A percentile compares a stretch with the other conserved stretches of the same genome.
These are phyloP conservation scores for Gloeopeniophorella convolvens DNA, from an alignment of 768 basidiomycete species.

Conservation along the genomic window DNA sequence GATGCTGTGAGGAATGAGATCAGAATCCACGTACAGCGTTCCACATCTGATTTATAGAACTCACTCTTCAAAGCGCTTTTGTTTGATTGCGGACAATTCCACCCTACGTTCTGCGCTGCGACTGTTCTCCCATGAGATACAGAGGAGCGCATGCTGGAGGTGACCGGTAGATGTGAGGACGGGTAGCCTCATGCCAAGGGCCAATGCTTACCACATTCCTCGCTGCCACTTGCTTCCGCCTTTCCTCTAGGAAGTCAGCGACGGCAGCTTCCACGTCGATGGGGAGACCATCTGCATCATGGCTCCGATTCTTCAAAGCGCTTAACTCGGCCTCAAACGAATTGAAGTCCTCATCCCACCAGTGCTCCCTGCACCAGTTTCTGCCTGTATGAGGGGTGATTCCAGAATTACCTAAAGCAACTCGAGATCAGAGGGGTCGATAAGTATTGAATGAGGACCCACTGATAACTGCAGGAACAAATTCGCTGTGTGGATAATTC, in stretches of 20 bases:
- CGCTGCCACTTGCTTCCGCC: neutral
- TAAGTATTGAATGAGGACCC: too few relatives aligned
- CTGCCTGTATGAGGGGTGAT: neutral
- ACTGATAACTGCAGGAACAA: neutral
- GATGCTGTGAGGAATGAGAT: conserved; percentile 6
- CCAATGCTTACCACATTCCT: neutral
- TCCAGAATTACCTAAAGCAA: neutral
- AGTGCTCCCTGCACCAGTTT: neutral
- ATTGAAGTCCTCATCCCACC: conserved; percentile 9
- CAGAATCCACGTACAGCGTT: neutral
- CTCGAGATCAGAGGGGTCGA: too few relatives aligned
- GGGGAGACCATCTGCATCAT: neutral
- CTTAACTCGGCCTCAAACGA: neutral
- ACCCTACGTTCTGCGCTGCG: conserved; percentile 4
- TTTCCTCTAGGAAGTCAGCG: neutral
- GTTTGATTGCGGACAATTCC: conserved; percentile 4
- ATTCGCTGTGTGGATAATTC: too few relatives aligned
- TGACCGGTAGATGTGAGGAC: too few relatives aligned
- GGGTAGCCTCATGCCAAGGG: neutral
- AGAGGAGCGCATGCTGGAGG: conserved; percentile 4
- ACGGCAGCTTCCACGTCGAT: neutral
- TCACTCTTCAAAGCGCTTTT: conserved; percentile 14
- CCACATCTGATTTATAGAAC: neutral
- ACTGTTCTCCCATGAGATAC: conserved; percentile 4
- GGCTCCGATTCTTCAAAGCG: neutral